phyloP scores from a whole-genome alignment of 192 early-diverging fungal species.

The Funneliformis geosporum region DNA sequence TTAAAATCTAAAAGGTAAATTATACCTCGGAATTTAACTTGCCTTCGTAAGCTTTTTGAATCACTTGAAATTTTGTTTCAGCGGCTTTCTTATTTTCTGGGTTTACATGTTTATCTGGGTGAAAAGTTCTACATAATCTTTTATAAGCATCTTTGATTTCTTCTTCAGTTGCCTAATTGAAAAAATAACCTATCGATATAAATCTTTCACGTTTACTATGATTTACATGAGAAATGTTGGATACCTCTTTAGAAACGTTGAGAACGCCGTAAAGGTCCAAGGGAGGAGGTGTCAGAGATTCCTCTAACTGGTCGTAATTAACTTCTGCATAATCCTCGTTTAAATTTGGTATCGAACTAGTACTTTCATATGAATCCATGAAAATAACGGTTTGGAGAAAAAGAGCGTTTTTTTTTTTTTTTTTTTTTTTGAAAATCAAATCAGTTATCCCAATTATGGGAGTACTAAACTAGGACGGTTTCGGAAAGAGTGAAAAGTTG shows the following conservation, averaged over 20 bases:
- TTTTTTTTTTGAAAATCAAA: too few species aligned
- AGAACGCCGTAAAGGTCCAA: slow-evolving; percentile 68
- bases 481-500: too few species aligned
- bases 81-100: slow-evolving; percentile 64
- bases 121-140: slow-evolving; percentile 71
- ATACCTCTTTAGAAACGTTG: slow-evolving; percentile 65
- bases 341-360: neutral
- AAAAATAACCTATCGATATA: neutral
- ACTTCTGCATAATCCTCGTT: neutral
- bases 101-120: slow-evolving; percentile 75
- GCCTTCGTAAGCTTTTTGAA: slow-evolving; percentile 78
- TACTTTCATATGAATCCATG: neutral
- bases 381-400: too few species aligned
- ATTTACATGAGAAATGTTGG: too few species aligned
- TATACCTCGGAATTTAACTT: slow-evolving; percentile 1
- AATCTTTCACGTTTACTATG: too few species aligned
- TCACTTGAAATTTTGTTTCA: slow-evolving; percentile 73
- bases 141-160: slow-evolving; percentile 77
- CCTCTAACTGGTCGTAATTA: neutral
- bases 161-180: slow-evolving; percentile 56
- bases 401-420: too few species aligned
- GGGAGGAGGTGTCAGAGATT: slow-evolving; percentile 36
- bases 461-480: too few species aligned
- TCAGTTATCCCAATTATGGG: too few species aligned
- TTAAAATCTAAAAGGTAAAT: neutral